Evolutionary conservation across 1,284 basidiomycete species (phyloP).

Genomic region (Abortiporus biennis): DNA sequence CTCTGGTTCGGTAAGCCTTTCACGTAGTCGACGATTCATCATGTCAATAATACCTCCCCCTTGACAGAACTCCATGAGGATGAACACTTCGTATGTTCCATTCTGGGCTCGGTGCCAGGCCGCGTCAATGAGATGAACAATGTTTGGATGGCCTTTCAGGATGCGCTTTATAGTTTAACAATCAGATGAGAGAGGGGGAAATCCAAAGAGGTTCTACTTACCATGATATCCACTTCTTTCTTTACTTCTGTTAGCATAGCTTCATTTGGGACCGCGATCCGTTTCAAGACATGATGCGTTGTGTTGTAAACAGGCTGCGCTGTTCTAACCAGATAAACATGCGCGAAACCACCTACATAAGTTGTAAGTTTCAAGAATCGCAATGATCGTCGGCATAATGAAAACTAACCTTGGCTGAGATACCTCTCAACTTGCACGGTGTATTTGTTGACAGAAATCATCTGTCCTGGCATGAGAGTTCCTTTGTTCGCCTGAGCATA

Average conservation of each 20-base stretch:
- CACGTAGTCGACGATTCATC: constrained; percentile 94
- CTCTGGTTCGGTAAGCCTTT: constrained; percentile 90
- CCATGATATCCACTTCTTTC: constrained; percentile 99
- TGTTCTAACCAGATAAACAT: constrained; percentile 94
- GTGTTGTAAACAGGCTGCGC: constrained; percentile 81
- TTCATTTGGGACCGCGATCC: constrained; percentile 92
- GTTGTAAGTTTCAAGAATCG: constrained; percentile 8
- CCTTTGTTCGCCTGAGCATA: constrained; percentile 41
- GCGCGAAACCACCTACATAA: constrained; percentile 88
- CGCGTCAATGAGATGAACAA: constrained; percentile 93
- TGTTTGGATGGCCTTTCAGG: constrained; percentile 86
- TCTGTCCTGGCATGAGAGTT: constrained; percentile 75
- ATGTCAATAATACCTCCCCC: constrained; percentile 99
- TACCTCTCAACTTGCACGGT: constrained; percentile 86
- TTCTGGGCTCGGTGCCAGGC: constrained; percentile 80
- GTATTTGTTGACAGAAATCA: constrained; percentile 87
- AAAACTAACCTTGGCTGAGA: constrained; percentile 78
- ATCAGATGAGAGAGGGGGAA: constrained; percentile 10
- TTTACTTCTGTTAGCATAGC: constrained; percentile 86
- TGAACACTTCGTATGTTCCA: constrained; percentile 93
- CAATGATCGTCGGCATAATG: constrained; percentile 11
- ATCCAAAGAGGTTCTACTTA: constrained; percentile 33
- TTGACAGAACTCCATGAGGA: constrained; percentile 96
- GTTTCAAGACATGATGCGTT: constrained; percentile 95
- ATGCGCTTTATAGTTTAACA: constrained; percentile 52